phyloP scores from a whole-genome alignment of 2,329 filamentous ascomycete species.

The Calonectria leucothoes region DNA sequence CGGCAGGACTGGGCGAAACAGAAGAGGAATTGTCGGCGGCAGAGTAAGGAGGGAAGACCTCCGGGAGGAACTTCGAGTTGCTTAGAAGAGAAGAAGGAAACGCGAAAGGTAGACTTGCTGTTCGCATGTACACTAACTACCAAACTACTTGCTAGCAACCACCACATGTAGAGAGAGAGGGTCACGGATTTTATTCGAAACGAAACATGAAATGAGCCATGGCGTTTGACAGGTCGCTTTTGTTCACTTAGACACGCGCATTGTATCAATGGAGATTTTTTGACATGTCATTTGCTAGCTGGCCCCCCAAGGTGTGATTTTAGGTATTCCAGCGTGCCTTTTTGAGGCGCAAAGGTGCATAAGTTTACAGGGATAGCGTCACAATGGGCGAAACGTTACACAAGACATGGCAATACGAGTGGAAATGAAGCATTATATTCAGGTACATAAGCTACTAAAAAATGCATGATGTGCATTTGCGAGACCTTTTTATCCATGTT shows the following conservation, averaged over 20 bases:
- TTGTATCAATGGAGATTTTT: neutral
- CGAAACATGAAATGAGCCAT: neutral
- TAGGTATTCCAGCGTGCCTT: neutral
- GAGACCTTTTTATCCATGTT: slow-evolving; percentile 23
- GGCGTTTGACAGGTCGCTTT: neutral
- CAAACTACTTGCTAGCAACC: no score
- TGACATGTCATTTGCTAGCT: neutral
- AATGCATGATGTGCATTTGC: neutral
- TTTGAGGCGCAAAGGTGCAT: neutral
- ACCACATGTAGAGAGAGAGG: neutral
- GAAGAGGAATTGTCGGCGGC: slow-evolving; percentile 87
- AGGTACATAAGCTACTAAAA: neutral
- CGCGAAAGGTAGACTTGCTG: neutral
- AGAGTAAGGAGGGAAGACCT: slow-evolving; percentile 61
- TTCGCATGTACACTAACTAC: neutral
- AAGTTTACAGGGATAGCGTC: neutral
- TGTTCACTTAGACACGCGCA: neutral
- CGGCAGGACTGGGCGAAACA: slow-evolving; percentile 87
- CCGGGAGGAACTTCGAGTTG: slow-evolving; percentile 56
- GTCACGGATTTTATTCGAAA: neutral
- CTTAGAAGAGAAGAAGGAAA: slow-evolving; percentile 36
- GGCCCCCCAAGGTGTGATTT: neutral
- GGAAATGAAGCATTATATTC: neutral
- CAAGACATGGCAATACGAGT: neutral
- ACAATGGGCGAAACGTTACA: neutral